Evolutionary conservation across 2,329 filamentous ascomycete species (phyloP), one percentile per base, ranked within the genome.

Genomic region (Nemania sp.): DNA sequence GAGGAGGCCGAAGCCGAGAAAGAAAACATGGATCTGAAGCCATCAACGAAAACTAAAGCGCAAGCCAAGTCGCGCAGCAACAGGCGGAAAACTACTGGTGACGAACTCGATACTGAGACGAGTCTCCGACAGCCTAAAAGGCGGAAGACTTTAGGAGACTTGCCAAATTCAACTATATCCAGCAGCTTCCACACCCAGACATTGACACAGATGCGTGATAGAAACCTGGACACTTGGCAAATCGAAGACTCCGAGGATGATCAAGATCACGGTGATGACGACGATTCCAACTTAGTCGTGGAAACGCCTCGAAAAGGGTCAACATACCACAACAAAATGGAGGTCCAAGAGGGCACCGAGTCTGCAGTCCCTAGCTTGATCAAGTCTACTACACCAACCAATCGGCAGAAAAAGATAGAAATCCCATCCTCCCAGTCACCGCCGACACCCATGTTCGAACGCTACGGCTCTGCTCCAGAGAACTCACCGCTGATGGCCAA

Each of bases 131-230:
- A 41, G 22, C 52, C 54, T 12, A 70, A 70, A 57, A 62, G 68
- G 41, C 66, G 68, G 12, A 70, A 63, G 60, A 70, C 68, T 20
- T 48, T 68, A 17, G 66, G 68, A 30, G 66, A 70, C 48, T 39
- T 46, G 6, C 65, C 66, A 8, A 54, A 33, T 15, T 46, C 52
- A 9, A 59, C 41, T 20, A 49, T 53, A 14, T 64, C 66, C 15
- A 66, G 63, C 48, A 70, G 61, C 55, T 68, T 67, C 45, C 68
- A 70, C 28, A 70, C 68, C 1, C 68, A 70, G 51, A 70, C 68
- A 3, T 34, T 57, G 20, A 57, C 54, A 17, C 54, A 57, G 46
- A 57, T 57, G 54, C 12, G 55, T 23, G 55, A 59, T 3, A 54
- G 61, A 14, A 43, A 60, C 2, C 47, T 59, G 7, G 57, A 63